Evolutionary conservation across 306 rosid species (phyloP), one percentile per base, ranked within the genome.

Genomic region (Vicia villosa): DNA sequence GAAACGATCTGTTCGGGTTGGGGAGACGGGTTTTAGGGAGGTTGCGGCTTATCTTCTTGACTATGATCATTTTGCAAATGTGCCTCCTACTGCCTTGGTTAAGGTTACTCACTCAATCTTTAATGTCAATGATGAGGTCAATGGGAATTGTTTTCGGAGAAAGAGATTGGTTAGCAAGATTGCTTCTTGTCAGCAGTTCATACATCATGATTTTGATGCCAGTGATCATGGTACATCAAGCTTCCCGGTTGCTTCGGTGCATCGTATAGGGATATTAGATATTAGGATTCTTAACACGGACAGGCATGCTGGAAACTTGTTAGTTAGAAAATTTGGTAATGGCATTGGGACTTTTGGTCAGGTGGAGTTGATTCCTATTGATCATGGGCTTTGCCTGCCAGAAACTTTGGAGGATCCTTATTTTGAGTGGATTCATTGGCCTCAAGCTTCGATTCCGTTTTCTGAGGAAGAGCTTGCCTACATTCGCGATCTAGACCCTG

Each of bases 401-500:
- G 99, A 94, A 65, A 77, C 89, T 63, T 77, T 94, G 82, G 99
- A 94, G 85, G 99, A 94, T 54, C 99, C 99, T 0, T 94, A 94
- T 50, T 91, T 94, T 41, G 99, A 94, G 88, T 94, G 99, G 99
- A 94, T 94, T 69, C 99, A 94, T 77, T 94, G 99, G 99, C 99
- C 99, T 45, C 99, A 94, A 77, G 87, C 99, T 69, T 94, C 99
- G 1, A 94, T 94, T 75, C 99, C 99, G 0, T 94, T 94, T 73
- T 74, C 99, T 0, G 97, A 89, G 6, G 99, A 94, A 2, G 99
- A 91, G 85, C 95, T 94, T 66, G 83, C 82, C 55, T 94, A 94
- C 76, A 91, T 94, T 26, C 34, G 43, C 15, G 66, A 77, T 17
- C 97, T 91, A 46, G 63, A 91, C 28, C 96, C 97, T 13, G 41